Conservation (phyloP, 495 filamentous ascomycete species). For the Trichocladium uniseriatum region DNA sequence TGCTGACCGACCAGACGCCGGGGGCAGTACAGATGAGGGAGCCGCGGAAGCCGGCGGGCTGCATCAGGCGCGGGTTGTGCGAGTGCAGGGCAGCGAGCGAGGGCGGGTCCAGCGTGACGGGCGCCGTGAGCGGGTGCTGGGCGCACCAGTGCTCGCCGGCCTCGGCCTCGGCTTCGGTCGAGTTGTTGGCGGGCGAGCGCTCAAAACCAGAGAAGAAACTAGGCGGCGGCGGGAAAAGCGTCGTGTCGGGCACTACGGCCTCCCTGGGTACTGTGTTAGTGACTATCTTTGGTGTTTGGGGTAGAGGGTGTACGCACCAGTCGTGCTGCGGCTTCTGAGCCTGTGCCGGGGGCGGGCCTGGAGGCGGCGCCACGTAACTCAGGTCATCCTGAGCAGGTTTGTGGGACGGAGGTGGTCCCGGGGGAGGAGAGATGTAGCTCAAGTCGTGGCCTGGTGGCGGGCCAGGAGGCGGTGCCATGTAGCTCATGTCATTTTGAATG, state of each 20-base stretch:
- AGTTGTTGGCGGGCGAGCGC: conserved; percentile 63
- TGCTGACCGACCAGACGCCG: conserved; percentile 38
- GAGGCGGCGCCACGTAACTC: conserved; percentile 29
- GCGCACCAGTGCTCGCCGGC: conserved; percentile 64
- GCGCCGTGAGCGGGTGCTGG: conserved; percentile 51
- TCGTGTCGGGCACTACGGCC: conserved; percentile 64
- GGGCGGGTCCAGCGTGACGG: conserved; percentile 43
- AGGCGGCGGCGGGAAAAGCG: conserved; percentile 76
- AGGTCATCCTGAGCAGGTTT: not conserved
- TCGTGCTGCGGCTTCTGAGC: conserved; percentile 51
- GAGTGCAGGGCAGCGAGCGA: conserved; percentile 20
- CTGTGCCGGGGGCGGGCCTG: conserved; percentile 46
- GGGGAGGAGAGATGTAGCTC: conserved; percentile 11
- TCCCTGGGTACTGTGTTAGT: conserved; percentile 32
- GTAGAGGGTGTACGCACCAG: conserved; percentile 32
- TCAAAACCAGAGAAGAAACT: conserved; percentile 52
- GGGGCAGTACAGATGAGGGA: conserved; percentile 22
- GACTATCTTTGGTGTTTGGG: not conserved
- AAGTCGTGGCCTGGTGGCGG: conserved; percentile 35
- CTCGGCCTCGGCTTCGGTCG: conserved; percentile 56
- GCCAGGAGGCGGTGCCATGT: conserved; percentile 31
- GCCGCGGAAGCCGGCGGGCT: conserved; percentile 27
- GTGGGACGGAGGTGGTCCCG: conserved; percentile 31
- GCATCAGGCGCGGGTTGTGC: conserved; percentile 31
- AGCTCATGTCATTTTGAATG: conserved; percentile 12